A percentile compares a stretch with the other conserved stretches of the same genome.
phyloP scores from a whole-genome alignment of 306 rosid genomes.

The Pterocarpus macrocarpus region DNA sequence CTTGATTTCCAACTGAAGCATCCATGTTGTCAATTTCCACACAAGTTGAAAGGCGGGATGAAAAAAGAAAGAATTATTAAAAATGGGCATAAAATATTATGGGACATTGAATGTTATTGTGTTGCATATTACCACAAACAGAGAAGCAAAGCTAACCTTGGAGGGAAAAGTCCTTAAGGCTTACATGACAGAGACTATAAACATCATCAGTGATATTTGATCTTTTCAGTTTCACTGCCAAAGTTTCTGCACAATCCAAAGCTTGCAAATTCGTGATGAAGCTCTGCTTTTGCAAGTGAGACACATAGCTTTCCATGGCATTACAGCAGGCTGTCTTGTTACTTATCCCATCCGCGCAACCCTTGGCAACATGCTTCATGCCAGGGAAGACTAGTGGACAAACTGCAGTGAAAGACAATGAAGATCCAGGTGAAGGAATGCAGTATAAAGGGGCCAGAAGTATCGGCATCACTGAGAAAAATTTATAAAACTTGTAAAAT shows the following conservation, averaged over 20 bases:
- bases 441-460: conserved; percentile 34
- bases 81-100: conserved; percentile 41
- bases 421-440: conserved; percentile 37
- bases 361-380: conserved; percentile 66
- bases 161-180: conserved; percentile 93
- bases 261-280: conserved; percentile 97
- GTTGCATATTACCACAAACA: conserved; percentile 17
- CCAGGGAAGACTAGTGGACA: conserved; percentile 88
- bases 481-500: neutral
- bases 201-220: conserved; percentile 73
- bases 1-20: conserved; percentile 89
- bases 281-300: conserved; percentile 97
- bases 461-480: conserved; percentile 37
- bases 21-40: conserved; percentile 48
- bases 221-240: conserved; percentile 77
- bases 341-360: conserved; percentile 73
- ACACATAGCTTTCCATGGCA: conserved; percentile 86
- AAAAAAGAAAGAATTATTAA: conserved; percentile 48
- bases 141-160: conserved; percentile 75
- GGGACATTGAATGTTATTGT: conserved; percentile 16
- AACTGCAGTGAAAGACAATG: conserved; percentile 56
- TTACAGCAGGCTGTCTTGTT: conserved; percentile 80
- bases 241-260: conserved; percentile 84
- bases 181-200: conserved; percentile 82
- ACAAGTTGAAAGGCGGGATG: conserved; percentile 46